These are phyloP conservation scores for Hemisphaericaspora xylanilytica DNA, from an alignment of 1,139 yeast genomes.

Conservation along the genomic window DNA sequence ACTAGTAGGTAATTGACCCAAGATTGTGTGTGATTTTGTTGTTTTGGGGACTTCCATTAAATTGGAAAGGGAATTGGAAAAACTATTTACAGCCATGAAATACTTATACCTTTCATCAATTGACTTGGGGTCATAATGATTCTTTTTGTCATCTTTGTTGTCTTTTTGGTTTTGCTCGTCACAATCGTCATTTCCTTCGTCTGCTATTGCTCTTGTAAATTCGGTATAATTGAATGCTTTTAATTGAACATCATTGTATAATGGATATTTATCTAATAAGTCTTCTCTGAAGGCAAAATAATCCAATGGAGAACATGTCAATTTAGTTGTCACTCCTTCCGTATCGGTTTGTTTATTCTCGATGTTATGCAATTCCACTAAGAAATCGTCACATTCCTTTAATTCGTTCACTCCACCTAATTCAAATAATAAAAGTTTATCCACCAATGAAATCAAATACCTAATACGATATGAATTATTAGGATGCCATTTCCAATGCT, in stretches of 20 bases:
- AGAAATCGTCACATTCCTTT: slow-evolving; percentile 47
- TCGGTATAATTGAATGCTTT: slow-evolving; percentile 20
- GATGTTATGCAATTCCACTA: slow-evolving; percentile 45
- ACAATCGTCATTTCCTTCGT: slow-evolving; percentile 5
- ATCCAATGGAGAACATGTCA: slow-evolving; percentile 72
- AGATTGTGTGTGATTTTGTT: slow-evolving; percentile 50
- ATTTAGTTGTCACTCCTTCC: slow-evolving; percentile 19
- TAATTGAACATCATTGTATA: slow-evolving; percentile 34
- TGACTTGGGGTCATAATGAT: no score
- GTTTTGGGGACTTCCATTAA: slow-evolving; percentile 62
- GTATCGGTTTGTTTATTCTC: slow-evolving; percentile 25
- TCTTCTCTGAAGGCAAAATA: slow-evolving; percentile 79
- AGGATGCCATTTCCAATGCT: slow-evolving; percentile 64
- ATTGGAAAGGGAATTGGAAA: slow-evolving; percentile 55
- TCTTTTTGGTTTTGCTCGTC: slow-evolving; percentile 9
- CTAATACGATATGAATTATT: slow-evolving; percentile 35
- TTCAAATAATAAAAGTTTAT: slow-evolving; percentile 59
- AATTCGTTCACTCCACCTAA: slow-evolving; percentile 59
- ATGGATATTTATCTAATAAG: slow-evolving; percentile 70
- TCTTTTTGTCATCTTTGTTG: no score
- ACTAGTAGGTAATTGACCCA: slow-evolving; percentile 59
- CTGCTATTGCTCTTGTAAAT: slow-evolving; percentile 14
- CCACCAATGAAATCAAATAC: slow-evolving; percentile 53
- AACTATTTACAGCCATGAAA: slow-evolving; percentile 42
- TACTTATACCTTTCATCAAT: slow-evolving; percentile 26